These are phyloP conservation scores for Colletotrichum tamarilloi DNA, from an alignment of 2,329 filamentous ascomycete species.

Conservation along the genomic window DNA sequence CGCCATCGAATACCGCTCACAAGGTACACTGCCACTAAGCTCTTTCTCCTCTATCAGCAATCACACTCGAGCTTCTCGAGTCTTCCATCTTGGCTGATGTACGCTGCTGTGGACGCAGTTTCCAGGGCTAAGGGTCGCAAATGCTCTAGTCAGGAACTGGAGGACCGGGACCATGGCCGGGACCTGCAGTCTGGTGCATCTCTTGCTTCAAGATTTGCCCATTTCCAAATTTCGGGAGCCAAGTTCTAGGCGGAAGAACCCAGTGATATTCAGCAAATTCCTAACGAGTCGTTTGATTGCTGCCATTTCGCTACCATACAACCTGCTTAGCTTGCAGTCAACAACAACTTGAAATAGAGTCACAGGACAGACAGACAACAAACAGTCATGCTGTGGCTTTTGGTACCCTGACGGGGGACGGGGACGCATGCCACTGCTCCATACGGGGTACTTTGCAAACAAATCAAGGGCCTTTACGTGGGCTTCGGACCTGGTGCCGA, in stretches of 20 bases:
- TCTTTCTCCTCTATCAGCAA: not conserved
- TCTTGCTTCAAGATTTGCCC: slow-evolving; percentile 13
- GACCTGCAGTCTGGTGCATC: slow-evolving; percentile 1
- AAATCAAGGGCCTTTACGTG: slow-evolving; percentile 12
- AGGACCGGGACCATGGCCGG: not conserved
- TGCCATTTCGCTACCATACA: slow-evolving; percentile 16
- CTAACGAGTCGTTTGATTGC: slow-evolving; percentile 14
- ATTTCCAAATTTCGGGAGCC: slow-evolving; percentile 1
- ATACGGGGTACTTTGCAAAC: not conserved
- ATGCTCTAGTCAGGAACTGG: slow-evolving; percentile 8
- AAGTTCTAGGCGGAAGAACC: slow-evolving; percentile 8
- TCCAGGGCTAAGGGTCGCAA: not conserved
- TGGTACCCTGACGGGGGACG: not conserved
- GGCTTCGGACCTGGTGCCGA: slow-evolving; percentile 2
- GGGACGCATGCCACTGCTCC: not conserved
- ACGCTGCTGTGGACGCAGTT: not conserved
- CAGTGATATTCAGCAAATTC: not conserved
- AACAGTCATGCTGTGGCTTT: not conserved
- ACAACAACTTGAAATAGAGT: not conserved
- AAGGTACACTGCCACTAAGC: not conserved
- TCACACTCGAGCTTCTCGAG: not conserved
- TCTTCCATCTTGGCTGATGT: slow-evolving; percentile 8
- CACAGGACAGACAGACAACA: not conserved
- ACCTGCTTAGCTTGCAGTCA: not conserved
- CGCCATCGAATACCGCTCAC: not conserved